Evolutionary conservation across 495 filamentous ascomycete species (phyloP), one percentile per base, ranked within the genome.

Genomic region (Penicillium crystallinum): DNA sequence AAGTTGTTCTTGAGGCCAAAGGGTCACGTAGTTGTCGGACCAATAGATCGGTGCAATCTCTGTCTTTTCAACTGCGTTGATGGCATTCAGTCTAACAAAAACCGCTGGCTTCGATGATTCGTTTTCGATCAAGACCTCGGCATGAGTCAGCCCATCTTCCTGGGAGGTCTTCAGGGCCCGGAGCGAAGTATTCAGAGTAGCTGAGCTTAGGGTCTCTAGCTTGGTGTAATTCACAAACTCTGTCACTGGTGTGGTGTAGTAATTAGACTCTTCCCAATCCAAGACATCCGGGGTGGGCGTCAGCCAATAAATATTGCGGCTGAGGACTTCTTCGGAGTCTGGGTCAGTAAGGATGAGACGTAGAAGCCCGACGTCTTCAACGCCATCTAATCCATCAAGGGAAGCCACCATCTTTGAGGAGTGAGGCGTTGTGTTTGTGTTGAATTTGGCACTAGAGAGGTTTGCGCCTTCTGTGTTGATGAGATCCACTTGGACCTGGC

Each of bases 301-400:
- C 0, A 86, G 54, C 84, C 84, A 86, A 67, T 86, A 87, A 0
- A 84, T 77, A 50, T 84, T 85, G 1, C 81, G 71, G 52, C 80
- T 84, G 0, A 84, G 52, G 4, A 67, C 50, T 0, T 43, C 12
- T 8, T 48, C 61, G 0, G 23, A 35, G 0, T 46, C 47, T 0
- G 29, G 5, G 21, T 72, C 65, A 6, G 60, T 62, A 0, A 86
- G 68, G 0, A 76, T 49, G 1, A 85, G 61, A 8, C 74, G 67
- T 17, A 85, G 53, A 41, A 85, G 82, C 5, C 66, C 78, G 2
- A 79, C 60, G n/a, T 75, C 76, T 6, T 68, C 62, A 27, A 73
- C 59, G 2, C 62, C 55, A 0, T 56, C 49, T 3, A 79, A 57
- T 0, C 68, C 72, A 5, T 52, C 33, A 0, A 74, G 55, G 0